Percentiles rank a stretch among this genome's conserved stretches.
These are phyloP conservation scores for Aspergillus biplanus DNA, from an alignment of 495 filamentous ascomycete species.

Conservation along the genomic window DNA sequence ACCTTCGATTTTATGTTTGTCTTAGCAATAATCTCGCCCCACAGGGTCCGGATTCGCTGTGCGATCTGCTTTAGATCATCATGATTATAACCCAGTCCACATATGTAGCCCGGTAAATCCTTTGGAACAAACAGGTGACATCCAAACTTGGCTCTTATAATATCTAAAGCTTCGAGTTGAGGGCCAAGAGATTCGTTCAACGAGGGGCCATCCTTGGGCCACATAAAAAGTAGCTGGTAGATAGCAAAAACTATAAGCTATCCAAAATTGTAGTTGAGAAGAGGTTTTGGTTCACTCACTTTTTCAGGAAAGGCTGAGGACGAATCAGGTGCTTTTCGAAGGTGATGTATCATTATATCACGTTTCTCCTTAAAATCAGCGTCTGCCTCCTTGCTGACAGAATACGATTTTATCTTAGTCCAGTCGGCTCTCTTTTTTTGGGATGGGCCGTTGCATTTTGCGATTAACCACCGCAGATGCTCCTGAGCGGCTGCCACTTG, in stretches of 20 bases:
- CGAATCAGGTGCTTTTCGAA: constrained; percentile 37
- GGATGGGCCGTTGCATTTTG: constrained; percentile 22
- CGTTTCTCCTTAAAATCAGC: constrained; percentile 29
- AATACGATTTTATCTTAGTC: constrained; percentile 26
- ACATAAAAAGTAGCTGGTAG: constrained; percentile 41
- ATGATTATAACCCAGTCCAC: constrained; percentile 25
- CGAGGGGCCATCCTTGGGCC: constrained; percentile 45
- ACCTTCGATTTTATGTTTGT: constrained; percentile 34
- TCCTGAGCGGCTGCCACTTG: constrained; percentile 33
- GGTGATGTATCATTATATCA: constrained; percentile 29
- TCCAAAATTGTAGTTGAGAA: not conserved
- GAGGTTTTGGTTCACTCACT: constrained; percentile 19
- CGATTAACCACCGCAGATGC: constrained; percentile 27
- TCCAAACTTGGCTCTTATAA: constrained; percentile 43
- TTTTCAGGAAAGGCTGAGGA: constrained; percentile 28
- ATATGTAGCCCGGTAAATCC: constrained; percentile 35
- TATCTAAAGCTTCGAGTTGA: constrained; percentile 51
- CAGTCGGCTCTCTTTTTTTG: constrained; percentile 26
- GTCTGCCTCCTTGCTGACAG: constrained; percentile 22
- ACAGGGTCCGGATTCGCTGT: constrained; percentile 36
- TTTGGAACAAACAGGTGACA: constrained; percentile 34
- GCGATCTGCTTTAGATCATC: constrained; percentile 38
- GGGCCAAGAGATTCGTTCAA: constrained; percentile 45
- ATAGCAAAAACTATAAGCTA: constrained; percentile 13
- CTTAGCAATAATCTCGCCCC: constrained; percentile 38